phyloP scores from a whole-genome alignment of 208 protist genomes.

The Acanthamoeba quina region DNA sequence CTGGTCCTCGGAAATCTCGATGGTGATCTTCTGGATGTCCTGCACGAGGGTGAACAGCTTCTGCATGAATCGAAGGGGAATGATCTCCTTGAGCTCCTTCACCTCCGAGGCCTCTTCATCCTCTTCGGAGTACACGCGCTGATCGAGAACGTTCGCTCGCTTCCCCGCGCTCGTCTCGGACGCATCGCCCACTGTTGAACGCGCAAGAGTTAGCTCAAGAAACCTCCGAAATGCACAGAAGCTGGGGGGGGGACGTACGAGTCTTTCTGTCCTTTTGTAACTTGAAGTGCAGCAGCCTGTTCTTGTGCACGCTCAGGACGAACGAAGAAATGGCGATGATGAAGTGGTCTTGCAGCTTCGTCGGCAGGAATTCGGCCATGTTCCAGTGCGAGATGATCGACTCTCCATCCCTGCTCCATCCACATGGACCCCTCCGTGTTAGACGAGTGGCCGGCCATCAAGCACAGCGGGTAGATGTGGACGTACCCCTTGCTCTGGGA shows the following conservation, averaged over 20 bases:
- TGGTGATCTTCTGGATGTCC: slow-evolving; percentile 48
- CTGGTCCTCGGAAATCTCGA: slow-evolving; percentile 55
- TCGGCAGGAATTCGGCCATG: slow-evolving; percentile 68
- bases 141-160: slow-evolving; percentile 52
- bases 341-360: slow-evolving; percentile 64
- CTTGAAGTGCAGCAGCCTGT: slow-evolving; percentile 18
- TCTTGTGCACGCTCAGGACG: slow-evolving; percentile 28
- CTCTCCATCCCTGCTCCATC: neutral
- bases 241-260: neutral
- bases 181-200: slow-evolving; percentile 2
- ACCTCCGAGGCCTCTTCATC: slow-evolving; percentile 37
- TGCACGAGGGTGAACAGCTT: slow-evolving; percentile 71
- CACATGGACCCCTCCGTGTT: neutral
- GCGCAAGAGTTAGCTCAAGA: neutral
- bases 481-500: slow-evolving; percentile 47
- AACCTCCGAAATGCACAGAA: neutral
- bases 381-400: slow-evolving; percentile 73
- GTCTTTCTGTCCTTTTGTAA: slow-evolving; percentile 58
- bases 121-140: slow-evolving; percentile 59
- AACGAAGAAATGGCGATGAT: slow-evolving; percentile 61
- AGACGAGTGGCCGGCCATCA: neutral
- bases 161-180: neutral
- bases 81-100: slow-evolving; percentile 38
- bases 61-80: slow-evolving; percentile 60
- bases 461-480: neutral